Evolutionary conservation across 2,329 filamentous ascomycete species (phyloP), one percentile per base, ranked within the genome.

Genomic region (Zasmidium citrigriseum): DNA sequence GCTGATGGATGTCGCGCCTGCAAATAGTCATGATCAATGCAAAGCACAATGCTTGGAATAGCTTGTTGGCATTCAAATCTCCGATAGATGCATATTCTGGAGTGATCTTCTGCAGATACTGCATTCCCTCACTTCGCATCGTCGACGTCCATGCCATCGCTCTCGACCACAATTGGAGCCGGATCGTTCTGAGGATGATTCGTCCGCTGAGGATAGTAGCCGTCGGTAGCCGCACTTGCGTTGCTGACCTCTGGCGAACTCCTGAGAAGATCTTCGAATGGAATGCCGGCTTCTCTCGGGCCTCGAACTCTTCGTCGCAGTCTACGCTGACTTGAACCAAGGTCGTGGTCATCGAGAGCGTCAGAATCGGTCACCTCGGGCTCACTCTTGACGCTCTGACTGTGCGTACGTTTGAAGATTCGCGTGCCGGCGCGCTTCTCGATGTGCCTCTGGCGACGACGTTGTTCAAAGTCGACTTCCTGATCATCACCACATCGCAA

Each of bases 391-490:
- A 78, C 68, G 55, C 75, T 80, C 66, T 78, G 73, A 60, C 75
- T 78, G 67, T 80, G 74, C 47, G 70, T 77, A 46, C 79, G 74
- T 64, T 81, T 81, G 69, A 75, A 78, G 46, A 73, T 68, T 9
- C 76, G 60, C 16, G 63, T 63, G 21, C 57, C 73, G 21, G 71
- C 68, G 48, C 76, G 77, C 72, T 75, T 77, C 9, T 62, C 55
- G 44, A 73, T 68, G 59, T 77, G 75, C 62, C 76, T 77, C 60
- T 75, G 76, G 41, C 60, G 57, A 10, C 64, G 62, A 4, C 54
- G 41, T 29, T 62, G 46, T 54, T 65, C 63, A 51, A 70, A 71
- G 11, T 63, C 64, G 24, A 64, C 61, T 22, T 68, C 66, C 12
- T 54, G 50, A 24, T 64, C 54, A 23, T 67, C 62, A 12, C 58